These are phyloP conservation scores for Blastobotrys apis DNA, from an alignment of 1,139 yeast species.

Conservation along the genomic window DNA sequence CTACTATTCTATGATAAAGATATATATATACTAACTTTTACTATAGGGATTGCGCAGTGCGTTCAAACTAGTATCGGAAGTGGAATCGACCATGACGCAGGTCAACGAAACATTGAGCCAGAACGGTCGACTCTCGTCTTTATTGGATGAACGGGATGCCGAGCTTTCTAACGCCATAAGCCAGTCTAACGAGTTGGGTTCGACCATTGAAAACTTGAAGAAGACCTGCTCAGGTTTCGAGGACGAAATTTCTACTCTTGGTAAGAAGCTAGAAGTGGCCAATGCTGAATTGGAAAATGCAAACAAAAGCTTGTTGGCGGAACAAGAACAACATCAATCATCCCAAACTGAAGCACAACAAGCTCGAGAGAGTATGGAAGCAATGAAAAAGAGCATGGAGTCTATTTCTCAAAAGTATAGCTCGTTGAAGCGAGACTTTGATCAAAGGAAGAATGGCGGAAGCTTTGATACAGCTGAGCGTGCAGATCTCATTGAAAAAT, in stretches of 20 bases:
- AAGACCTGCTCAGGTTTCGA: neutral
- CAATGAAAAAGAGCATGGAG: neutral
- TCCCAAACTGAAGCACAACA: neutral
- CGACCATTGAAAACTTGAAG: neutral
- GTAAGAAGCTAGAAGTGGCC: neutral
- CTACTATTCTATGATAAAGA: neutral
- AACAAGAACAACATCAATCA: neutral
- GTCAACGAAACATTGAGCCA: slow-evolving; percentile 14
- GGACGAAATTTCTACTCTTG: neutral
- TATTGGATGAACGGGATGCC: slow-evolving; percentile 12
- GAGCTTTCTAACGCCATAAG: slow-evolving; percentile 9
- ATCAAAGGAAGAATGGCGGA: neutral
- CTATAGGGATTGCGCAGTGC: slow-evolving; percentile 14
- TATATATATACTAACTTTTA: slow-evolving; percentile 2
- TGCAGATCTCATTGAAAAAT: neutral
- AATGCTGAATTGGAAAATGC: neutral
- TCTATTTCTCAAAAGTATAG: neutral
- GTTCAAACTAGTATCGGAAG: slow-evolving; percentile 12
- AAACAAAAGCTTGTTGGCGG: neutral
- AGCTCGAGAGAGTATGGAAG: neutral
- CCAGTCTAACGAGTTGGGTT: neutral
- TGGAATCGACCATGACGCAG: slow-evolving; percentile 13
- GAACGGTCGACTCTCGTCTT: slow-evolving; percentile 9
- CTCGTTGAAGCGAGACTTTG: neutral
- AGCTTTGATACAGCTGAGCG: neutral